Evolutionary conservation across 2,329 filamentous ascomycete species (phyloP), one percentile per base, ranked within the genome.

Genomic region (Fusarium nodosum): DNA sequence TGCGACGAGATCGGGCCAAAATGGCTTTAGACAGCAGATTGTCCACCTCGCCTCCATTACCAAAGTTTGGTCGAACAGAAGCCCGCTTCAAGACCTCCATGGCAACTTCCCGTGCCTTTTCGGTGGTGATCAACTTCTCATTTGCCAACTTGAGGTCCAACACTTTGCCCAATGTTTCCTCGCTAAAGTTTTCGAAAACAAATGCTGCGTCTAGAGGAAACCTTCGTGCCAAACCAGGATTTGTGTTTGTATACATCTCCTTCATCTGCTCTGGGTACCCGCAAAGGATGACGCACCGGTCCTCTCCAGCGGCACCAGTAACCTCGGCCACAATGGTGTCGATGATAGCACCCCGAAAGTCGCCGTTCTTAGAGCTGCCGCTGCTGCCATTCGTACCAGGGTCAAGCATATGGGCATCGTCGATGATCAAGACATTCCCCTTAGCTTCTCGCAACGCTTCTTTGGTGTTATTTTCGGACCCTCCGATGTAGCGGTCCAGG

Each of bases 291-390:
- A 94, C 89, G 62, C 91, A 93, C 6, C 90, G 85, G 75, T 94
- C 91, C 42, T 93, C 91, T 0, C 90, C 90, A 0, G 90, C 87
- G 0, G 85, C 85, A 60, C 87, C 90, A 57, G 93, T 91, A 0
- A 93, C 86, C 69, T 93, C 90, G 0, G 90, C 89, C 0, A 93
- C 91, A 18, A 93, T 88, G 0, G 90, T 93, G 64, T 94, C 91
- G 9, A 94, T 84, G 3, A 93, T 90, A 1, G 88, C 90, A 0
- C 82, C 85, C 72, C 88, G 90, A 78, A 81, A 93, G 55, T 74
- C 73, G 6, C 74, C 74, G 51, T 76, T 74, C 0, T 80, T 77
- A 13, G 80, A 81, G 30, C 64, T 66, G 8, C 64, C 64, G 13
- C 71, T 72, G 1, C 74, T 77, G 11, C 77, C 62, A 15, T 66